These are phyloP conservation scores for Moricandia arvensis DNA, from an alignment of 345 rosid species.

Conservation along the genomic window DNA sequence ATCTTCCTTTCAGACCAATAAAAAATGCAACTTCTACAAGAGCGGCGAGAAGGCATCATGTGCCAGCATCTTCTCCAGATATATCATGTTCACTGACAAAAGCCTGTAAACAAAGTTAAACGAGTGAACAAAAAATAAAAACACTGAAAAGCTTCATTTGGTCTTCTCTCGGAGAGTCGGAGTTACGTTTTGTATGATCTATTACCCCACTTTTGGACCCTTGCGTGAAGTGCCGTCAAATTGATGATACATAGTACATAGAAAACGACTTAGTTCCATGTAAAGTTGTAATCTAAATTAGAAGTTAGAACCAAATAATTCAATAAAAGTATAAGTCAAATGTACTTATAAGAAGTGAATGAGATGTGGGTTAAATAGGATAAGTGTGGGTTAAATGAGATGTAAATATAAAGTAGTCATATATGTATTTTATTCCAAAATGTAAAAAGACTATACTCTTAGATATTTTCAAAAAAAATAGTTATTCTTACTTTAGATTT, in stretches of 20 bases:
- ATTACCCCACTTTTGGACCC: conserved; percentile 72
- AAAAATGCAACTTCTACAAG: conserved; percentile 93
- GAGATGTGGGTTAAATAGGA: no score
- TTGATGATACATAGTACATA: conserved; percentile 41
- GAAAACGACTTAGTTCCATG: conserved; percentile 46
- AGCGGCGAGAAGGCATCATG: conserved; percentile 80
- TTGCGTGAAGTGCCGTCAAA: conserved; percentile 66
- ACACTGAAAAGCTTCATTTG: not conserved
- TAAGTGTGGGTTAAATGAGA: no score
- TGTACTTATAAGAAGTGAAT: no score
- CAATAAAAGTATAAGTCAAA: no score
- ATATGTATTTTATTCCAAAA: no score
- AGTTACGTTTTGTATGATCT: not conserved
- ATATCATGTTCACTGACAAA: conserved; percentile 97
- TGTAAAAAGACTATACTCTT: no score
- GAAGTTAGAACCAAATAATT: not conserved
- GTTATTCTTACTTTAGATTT: no score
- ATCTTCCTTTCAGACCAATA: conserved; percentile 72
- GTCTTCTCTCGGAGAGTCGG: not conserved
- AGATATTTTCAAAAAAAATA: no score
- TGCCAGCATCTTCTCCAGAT: conserved; percentile 80
- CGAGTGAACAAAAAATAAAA: not conserved
- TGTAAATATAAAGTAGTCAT: no score
- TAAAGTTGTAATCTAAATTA: no score
- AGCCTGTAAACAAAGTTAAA: conserved; percentile 48